Conservation (phyloP, 2,329 filamentous ascomycete genomes). For the Drechslera avenae region DNA sequence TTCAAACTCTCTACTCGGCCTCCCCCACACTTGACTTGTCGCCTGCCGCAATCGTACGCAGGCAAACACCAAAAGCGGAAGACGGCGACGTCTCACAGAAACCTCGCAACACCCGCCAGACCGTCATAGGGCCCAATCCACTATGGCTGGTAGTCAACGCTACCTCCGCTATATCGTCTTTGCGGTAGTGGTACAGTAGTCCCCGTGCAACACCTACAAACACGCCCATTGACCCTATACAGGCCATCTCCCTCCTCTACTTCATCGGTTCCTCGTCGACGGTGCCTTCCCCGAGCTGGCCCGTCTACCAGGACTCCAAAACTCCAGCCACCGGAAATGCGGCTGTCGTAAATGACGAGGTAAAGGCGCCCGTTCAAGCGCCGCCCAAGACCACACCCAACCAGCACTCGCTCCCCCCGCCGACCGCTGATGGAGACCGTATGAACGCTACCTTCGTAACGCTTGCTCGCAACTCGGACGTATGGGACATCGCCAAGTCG, state of each 20-base stretch:
- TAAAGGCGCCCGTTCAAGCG: slow-evolving; percentile 2
- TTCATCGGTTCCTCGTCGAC: slow-evolving; percentile 72
- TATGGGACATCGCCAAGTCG: slow-evolving; percentile 96
- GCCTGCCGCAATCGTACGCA: slow-evolving; percentile 10
- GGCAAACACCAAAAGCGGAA: slow-evolving; percentile 34
- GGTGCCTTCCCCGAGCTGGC: slow-evolving; percentile 46
- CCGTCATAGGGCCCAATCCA: slow-evolving; percentile 54
- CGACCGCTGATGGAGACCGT: slow-evolving; percentile 68
- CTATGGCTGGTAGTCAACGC: slow-evolving; percentile 73
- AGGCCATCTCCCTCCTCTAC: slow-evolving; percentile 76
- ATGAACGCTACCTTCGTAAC: slow-evolving; percentile 99
- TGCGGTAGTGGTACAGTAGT: slow-evolving; percentile 71
- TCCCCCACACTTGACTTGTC: slow-evolving; percentile 8
- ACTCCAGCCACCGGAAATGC: slow-evolving; percentile 21
- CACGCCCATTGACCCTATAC: slow-evolving; percentile 17
- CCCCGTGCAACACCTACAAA: not conserved
- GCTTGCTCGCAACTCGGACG: slow-evolving; percentile 86
- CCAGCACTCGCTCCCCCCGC: slow-evolving; percentile 42
- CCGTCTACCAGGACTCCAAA: slow-evolving; percentile 31
- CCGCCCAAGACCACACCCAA: slow-evolving; percentile 43
- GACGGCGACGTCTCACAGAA: slow-evolving; percentile 27
- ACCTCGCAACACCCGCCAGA: slow-evolving; percentile 20
- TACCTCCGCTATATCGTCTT: slow-evolving; percentile 76
- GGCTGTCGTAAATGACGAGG: slow-evolving; percentile 17
- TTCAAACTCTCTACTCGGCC: not conserved